A percentile compares a stretch with the other conserved stretches of the same genome.
phyloP scores from a whole-genome alignment of 495 filamentous ascomycete genomes.

The Penicillium longicatenatum region DNA sequence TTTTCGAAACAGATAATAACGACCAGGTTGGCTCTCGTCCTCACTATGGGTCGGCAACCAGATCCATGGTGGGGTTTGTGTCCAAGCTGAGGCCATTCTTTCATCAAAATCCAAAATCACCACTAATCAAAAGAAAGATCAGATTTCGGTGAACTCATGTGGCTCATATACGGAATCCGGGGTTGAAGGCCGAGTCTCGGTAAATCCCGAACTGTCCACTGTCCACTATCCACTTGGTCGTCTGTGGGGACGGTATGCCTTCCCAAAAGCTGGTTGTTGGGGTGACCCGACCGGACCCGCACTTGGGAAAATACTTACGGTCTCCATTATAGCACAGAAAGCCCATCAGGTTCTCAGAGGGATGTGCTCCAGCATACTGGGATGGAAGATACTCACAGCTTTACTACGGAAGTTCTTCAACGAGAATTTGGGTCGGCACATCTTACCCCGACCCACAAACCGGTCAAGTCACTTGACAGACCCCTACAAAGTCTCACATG shows the following conservation, averaged over 20 bases:
- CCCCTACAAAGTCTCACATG: neutral
- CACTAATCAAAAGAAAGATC: neutral
- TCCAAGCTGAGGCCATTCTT: slow-evolving; percentile 13
- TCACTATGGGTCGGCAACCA: slow-evolving; percentile 23
- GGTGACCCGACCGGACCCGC: too few species aligned
- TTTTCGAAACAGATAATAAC: slow-evolving; percentile 28
- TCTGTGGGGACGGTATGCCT: too few species aligned
- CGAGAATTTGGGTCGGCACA: neutral
- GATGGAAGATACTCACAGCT: too few species aligned
- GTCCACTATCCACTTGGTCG: too few species aligned
- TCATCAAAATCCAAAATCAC: too few species aligned
- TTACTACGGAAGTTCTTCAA: too few species aligned
- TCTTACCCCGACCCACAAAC: neutral
- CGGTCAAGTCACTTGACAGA: neutral
- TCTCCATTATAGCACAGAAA: too few species aligned
- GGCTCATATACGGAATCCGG: neutral
- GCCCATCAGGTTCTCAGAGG: too few species aligned
- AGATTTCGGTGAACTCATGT: neutral
- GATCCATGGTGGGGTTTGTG: slow-evolving; percentile 24
- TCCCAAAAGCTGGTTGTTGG: too few species aligned
- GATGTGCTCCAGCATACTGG: too few species aligned
- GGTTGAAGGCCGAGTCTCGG: neutral
- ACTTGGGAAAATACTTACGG: too few species aligned
- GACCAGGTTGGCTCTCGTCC: slow-evolving; percentile 22
- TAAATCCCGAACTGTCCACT: too few species aligned